Conservation (phyloP, 2,329 filamentous ascomycete genomes). For the Penicillium olsonii region DNA sequence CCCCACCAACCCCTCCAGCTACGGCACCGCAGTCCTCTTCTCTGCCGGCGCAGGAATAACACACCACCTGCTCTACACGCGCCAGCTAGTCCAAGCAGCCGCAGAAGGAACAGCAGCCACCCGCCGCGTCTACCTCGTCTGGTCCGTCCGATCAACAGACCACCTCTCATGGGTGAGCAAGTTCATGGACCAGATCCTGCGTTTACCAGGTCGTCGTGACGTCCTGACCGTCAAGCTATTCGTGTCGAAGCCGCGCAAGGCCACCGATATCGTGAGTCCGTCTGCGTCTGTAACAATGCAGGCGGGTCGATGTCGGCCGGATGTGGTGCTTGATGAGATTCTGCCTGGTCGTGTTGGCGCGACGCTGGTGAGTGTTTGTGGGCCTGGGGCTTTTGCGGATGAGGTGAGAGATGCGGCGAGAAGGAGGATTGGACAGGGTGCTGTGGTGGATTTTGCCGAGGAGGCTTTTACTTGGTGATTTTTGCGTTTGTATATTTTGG, state of each 20-base stretch:
- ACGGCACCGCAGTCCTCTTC: conserved; percentile 67
- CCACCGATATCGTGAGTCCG: conserved; percentile 56
- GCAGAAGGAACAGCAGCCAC: conserved; percentile 57
- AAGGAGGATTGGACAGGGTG: conserved; percentile 52
- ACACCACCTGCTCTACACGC: conserved; percentile 63
- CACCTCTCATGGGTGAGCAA: conserved; percentile 63
- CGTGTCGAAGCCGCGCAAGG: conserved; percentile 60
- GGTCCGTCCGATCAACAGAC: conserved; percentile 63
- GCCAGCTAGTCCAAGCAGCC: conserved; percentile 58
- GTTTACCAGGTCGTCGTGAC: conserved; percentile 60
- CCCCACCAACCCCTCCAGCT: conserved; percentile 58
- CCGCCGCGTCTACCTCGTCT: conserved; percentile 62
- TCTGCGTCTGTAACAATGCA: conserved; percentile 64
- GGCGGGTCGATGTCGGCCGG: conserved; percentile 58
- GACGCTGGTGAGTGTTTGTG: conserved; percentile 63
- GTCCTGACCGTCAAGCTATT: conserved; percentile 63
- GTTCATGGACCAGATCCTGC: conserved; percentile 67
- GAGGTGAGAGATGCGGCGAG: conserved; percentile 59
- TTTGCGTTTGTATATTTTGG: not conserved
- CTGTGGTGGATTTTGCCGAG: conserved; percentile 63
- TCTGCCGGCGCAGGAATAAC: conserved; percentile 68
- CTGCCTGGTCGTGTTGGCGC: conserved; percentile 59
- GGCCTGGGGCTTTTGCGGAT: conserved; percentile 64
- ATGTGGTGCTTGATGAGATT: conserved; percentile 59
- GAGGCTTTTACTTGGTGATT: conserved; percentile 65